A percentile compares a stretch with the other conserved stretches of the same genome.
Conservation (phyloP, 2,329 filamentous ascomycete genomes). For the Phyllosticta citriasiana region DNA sequence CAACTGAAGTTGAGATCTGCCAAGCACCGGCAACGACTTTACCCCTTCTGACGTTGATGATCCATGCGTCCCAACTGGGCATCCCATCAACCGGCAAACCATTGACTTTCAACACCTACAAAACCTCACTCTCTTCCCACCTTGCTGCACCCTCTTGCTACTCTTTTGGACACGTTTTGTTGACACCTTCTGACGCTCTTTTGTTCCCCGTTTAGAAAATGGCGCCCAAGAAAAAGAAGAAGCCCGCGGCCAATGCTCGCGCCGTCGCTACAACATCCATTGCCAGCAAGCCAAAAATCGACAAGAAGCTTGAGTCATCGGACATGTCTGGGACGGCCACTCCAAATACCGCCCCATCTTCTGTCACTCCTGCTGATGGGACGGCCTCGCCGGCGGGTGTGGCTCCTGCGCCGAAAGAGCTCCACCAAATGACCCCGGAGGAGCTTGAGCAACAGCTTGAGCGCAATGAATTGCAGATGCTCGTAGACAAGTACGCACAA, state of each 20-base stretch:
- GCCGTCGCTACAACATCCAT: conserved; percentile 92
- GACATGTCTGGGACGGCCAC: conserved; percentile 16
- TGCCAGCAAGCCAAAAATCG: conserved; percentile 64
- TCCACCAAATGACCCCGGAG: conserved; percentile 61
- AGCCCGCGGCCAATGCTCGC: conserved; percentile 74
- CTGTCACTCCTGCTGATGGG: conserved; percentile 1
- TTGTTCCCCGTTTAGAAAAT: conserved; percentile 35
- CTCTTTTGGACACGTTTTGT: neutral
- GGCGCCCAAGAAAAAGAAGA: conserved; percentile 85
- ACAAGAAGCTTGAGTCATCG: conserved; percentile 17
- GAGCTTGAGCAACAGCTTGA: conserved; percentile 85
- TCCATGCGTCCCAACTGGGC: neutral
- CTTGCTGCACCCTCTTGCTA: neutral
- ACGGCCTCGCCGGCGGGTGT: conserved; percentile 13
- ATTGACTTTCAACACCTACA: neutral
- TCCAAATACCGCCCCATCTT: conserved; percentile 3
- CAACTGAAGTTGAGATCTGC: conserved; percentile 6
- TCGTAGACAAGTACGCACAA: conserved; percentile 73
- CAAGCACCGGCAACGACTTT: neutral
- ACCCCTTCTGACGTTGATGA: neutral
- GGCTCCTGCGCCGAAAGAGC: conserved; percentile 19
- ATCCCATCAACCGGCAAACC: neutral
- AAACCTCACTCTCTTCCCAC: neutral
- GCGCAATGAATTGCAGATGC: conserved; percentile 75
- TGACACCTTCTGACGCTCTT: neutral